Evolutionary conservation across 805 yeast genomes (phyloP).

Genomic region (Nakazawaea anatomiae): DNA sequence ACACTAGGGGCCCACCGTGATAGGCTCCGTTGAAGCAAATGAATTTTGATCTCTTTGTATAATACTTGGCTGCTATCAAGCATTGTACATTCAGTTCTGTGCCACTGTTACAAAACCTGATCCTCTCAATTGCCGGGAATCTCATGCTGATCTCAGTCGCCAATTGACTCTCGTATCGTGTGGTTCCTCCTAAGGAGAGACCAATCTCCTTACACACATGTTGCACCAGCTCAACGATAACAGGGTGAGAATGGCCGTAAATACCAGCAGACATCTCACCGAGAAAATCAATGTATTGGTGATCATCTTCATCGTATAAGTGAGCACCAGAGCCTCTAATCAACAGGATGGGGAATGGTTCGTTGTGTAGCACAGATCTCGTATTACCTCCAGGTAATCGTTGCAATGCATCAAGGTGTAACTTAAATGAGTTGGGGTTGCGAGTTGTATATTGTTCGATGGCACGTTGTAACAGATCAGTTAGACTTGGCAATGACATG

Average conservation of each 20-base stretch:
- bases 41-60: slow-evolving; percentile 11
- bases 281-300: slow-evolving; percentile 12
- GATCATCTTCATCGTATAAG: slow-evolving; percentile 11
- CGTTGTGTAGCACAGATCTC: slow-evolving; percentile 12
- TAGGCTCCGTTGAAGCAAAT: slow-evolving; percentile 11
- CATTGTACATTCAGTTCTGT: slow-evolving; percentile 13
- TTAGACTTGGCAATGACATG: background rate
- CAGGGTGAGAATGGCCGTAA: slow-evolving; percentile 13
- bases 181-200: slow-evolving; percentile 11
- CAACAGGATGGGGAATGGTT: slow-evolving; percentile 11
- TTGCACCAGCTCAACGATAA: slow-evolving; percentile 7
- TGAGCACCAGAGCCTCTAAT: slow-evolving; percentile 4
- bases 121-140: slow-evolving; percentile 6
- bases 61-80: slow-evolving; percentile 11
- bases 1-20: slow-evolving; percentile 12
- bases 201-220: slow-evolving; percentile 9
- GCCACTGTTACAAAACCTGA: slow-evolving; percentile 14
- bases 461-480: background rate
- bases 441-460: background rate
- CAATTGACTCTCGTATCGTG: slow-evolving; percentile 5
- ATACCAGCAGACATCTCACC: slow-evolving; percentile 15
- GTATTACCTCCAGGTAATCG: slow-evolving; percentile 14
- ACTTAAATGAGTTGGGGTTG: slow-evolving; percentile 6
- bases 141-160: slow-evolving; percentile 9
- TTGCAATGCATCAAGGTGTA: background rate